These are phyloP conservation scores for Aspergillus ochraceus DNA, from an alignment of 2,329 filamentous ascomycete species.

Conservation along the genomic window DNA sequence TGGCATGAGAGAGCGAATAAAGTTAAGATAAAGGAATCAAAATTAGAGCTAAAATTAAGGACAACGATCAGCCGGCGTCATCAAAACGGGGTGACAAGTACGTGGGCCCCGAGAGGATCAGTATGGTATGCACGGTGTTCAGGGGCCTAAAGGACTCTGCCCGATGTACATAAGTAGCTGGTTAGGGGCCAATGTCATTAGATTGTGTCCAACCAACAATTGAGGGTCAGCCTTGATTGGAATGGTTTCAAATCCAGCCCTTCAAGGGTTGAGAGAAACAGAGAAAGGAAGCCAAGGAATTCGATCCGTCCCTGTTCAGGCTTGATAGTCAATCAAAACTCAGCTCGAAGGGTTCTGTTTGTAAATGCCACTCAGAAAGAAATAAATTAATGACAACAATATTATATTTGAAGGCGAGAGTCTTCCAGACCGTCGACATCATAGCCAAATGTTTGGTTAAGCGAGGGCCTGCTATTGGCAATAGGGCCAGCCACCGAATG, in stretches of 20 bases:
- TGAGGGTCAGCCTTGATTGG: constrained; percentile 8
- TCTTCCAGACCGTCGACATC: neutral
- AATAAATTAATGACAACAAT: neutral
- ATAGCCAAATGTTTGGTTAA: constrained; percentile 13
- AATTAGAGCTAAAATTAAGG: neutral
- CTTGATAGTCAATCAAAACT: neutral
- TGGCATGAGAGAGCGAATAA: neutral
- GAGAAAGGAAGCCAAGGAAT: constrained; percentile 1
- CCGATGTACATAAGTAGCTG: neutral
- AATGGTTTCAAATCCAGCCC: constrained; percentile 7
- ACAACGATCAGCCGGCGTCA: constrained; percentile 1
- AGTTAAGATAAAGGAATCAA: neutral
- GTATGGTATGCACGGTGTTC: constrained; percentile 24
- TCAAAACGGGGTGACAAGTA: constrained; percentile 11
- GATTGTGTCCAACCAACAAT: constrained; percentile 11
- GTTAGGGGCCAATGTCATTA: constrained; percentile 7
- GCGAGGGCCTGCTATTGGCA: constrained; percentile 13
- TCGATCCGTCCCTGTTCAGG: neutral
- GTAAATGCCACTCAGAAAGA: neutral
- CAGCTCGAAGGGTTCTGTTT: neutral
- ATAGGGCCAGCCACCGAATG: constrained; percentile 20
- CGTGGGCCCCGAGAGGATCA: constrained; percentile 14
- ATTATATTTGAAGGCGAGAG: neutral
- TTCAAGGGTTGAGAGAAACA: neutral
- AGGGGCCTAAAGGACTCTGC: constrained; percentile 18